Evolutionary conservation across 768 basidiomycete species (phyloP).

Genomic region (Tulasnella sp.): DNA sequence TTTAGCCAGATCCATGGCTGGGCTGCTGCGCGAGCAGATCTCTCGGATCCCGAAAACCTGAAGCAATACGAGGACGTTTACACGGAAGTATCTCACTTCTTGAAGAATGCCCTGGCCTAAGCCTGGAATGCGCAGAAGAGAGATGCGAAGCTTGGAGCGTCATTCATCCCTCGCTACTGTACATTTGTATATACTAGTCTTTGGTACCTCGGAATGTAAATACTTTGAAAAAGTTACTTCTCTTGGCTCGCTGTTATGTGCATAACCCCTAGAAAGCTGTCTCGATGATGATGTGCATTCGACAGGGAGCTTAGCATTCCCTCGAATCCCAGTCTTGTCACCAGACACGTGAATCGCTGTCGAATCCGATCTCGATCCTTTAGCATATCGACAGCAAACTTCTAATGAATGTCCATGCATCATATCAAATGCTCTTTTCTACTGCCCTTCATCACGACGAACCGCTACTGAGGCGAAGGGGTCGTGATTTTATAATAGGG

Average conservation of each 20-base stretch:
- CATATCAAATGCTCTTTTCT: neutral
- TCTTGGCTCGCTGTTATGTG: slow-evolving; percentile 44
- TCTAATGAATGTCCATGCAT: neutral
- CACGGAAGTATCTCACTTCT: slow-evolving; percentile 8
- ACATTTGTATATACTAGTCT: neutral
- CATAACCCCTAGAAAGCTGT: neutral
- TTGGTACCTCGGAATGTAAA: too few species aligned
- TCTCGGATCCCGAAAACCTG: slow-evolving; percentile 29
- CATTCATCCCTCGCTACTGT: neutral
- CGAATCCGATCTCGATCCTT: neutral
- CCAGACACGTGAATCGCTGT: neutral
- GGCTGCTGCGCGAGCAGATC: slow-evolving; percentile 31
- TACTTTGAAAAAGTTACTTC: neutral
- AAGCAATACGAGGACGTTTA: slow-evolving; percentile 34
- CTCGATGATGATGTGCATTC: neutral
- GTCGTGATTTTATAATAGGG: neutral
- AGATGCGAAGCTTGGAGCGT: neutral
- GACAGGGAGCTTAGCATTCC: neutral
- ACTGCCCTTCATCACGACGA: neutral
- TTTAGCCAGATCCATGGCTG: slow-evolving; percentile 29
- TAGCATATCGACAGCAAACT: neutral
- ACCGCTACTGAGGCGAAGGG: neutral
- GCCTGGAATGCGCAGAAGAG: neutral
- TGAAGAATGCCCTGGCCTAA: slow-evolving; percentile 14
- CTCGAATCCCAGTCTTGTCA: neutral